Conservation (phyloP, 2,329 filamentous ascomycete genomes). For the Parafenestella ontariensis region DNA sequence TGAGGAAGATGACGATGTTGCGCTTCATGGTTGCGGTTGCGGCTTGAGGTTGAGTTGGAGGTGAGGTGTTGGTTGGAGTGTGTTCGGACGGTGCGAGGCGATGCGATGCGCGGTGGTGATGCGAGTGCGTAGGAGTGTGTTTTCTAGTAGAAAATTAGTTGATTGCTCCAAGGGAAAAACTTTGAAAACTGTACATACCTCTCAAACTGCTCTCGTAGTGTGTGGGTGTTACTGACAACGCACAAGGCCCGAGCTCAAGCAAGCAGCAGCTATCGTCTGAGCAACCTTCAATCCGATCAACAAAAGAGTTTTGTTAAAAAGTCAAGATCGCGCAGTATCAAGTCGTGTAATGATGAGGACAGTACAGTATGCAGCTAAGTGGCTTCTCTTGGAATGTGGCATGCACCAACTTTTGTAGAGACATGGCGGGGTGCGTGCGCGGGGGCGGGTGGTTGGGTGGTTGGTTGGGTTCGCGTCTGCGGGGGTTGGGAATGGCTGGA, state of each 20-base stretch:
- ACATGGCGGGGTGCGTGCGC: conserved; percentile 29
- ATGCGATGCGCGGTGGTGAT: not conserved
- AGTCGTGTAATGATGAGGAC: not conserved
- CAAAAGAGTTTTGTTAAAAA: not conserved
- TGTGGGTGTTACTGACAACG: conserved; percentile 5
- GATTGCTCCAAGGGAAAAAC: not conserved
- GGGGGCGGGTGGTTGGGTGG: conserved; percentile 29
- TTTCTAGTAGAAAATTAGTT: not conserved
- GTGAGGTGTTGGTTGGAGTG: not conserved
- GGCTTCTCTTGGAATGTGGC: conserved; percentile 16
- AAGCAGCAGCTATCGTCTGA: conserved; percentile 9
- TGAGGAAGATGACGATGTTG: conserved; percentile 61
- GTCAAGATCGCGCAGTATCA: not conserved
- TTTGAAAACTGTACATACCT: not conserved
- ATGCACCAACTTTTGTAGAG: conserved; percentile 40
- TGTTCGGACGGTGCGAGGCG: not conserved
- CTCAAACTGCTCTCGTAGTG: not conserved
- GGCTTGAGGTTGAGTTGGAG: not conserved
- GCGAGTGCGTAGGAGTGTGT: not conserved
- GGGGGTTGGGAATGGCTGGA: conserved; percentile 20
- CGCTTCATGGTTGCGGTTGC: conserved; percentile 52
- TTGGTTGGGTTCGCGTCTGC: conserved; percentile 15
- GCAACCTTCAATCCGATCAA: conserved; percentile 10
- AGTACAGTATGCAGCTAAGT: conserved; percentile 21
- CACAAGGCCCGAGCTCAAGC: conserved; percentile 12